A percentile compares a stretch with the other conserved stretches of the same genome.
These are phyloP conservation scores for Clonostachys chloroleuca DNA, from an alignment of 2,329 filamentous ascomycete species.

Conservation along the genomic window DNA sequence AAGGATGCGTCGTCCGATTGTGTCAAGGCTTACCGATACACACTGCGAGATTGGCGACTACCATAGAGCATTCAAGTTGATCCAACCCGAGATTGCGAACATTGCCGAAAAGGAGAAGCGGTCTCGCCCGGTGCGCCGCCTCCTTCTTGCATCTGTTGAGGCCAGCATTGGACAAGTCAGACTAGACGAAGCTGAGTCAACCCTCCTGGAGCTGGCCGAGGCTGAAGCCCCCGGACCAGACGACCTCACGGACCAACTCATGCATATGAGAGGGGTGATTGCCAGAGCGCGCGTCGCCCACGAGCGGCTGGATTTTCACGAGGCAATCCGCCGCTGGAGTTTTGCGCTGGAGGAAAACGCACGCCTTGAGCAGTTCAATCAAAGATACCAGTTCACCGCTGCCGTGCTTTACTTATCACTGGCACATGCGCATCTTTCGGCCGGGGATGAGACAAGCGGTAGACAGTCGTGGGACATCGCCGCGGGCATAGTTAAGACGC, in stretches of 20 bases:
- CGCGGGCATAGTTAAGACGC: conserved; percentile 11
- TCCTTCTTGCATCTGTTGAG: conserved; percentile 16
- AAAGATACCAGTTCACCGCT: conserved; percentile 8
- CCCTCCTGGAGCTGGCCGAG: conserved; percentile 6
- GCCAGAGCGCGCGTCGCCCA: conserved; percentile 15
- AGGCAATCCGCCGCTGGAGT: conserved; percentile 13
- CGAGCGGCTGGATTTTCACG: conserved; percentile 1
- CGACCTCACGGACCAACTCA: conserved; percentile 21
- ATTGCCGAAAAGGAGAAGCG: conserved; percentile 1
- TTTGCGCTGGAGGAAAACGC: conserved; percentile 9
- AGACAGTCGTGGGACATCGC: conserved; percentile 13
- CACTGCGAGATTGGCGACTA: conserved; percentile 19
- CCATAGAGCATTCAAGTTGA: conserved; percentile 2
- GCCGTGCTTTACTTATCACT: conserved; percentile 18
- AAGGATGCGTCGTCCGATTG: conserved; percentile 16
- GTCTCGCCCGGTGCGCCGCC: conserved; percentile 11
- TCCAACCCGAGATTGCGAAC: background rate
- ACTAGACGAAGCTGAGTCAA: conserved; percentile 4
- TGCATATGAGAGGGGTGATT: conserved; percentile 20
- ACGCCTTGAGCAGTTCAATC: conserved; percentile 11
- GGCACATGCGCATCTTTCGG: conserved; percentile 14
- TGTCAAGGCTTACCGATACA: conserved; percentile 17
- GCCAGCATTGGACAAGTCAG: conserved; percentile 11
- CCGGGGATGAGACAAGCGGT: conserved; percentile 7
- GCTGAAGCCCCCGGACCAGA: conserved; percentile 15